Base-by-base conservation (phyloP, 345 rosid genomes). In the Eucalyptus guilfoylei region DNA sequence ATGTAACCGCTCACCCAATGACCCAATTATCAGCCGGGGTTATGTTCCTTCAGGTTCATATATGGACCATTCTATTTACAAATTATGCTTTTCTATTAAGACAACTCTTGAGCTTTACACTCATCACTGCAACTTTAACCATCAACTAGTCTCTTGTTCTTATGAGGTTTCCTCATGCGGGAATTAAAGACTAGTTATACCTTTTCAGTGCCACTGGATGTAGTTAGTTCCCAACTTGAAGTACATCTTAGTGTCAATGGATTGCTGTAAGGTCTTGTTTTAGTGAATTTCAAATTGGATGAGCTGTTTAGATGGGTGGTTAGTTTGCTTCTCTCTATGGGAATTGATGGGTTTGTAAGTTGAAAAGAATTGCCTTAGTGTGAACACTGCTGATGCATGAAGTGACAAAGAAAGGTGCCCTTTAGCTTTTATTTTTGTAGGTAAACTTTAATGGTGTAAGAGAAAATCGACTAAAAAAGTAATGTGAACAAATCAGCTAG, bases 11-110 rank as follows among this genome's bases (percentile, higher is more conserved):
- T 87, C 99, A 98, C 91, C 99, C 99, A 49, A 98, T 98, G 99
- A 98, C 99, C 90, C 99, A 98, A 89, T 97, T 98, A 94, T 92
- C 96, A 60, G 91, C 96, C n/a, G 99, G 99, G 93, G 99, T 98
- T 88, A 97, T 98, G 99, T 98, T 98, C 54, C 99, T 98, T 58
- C 99, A 98, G 99, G 99, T 98, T 90, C 87, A 44, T 89, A 90
- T 80, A 80, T 58, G 87, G 90, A 85, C 88, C 80, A 42, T 58
- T 90, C 42, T 47, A 64, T 40, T 49, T 58, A 42, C 3, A 37
- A 37, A 76, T 76, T 37, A 11, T 37, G 83, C 86, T 12, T 69
- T 21, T 72, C 47, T 76, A 23, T 21, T 76, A 40, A 60, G 83
- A 37, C 47, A 40, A 37, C 83, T 76, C 83, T 52, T 42, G 88